phyloP scores from a whole-genome alignment of 257 asterid genomes.

The Penstemon davidsonii region DNA sequence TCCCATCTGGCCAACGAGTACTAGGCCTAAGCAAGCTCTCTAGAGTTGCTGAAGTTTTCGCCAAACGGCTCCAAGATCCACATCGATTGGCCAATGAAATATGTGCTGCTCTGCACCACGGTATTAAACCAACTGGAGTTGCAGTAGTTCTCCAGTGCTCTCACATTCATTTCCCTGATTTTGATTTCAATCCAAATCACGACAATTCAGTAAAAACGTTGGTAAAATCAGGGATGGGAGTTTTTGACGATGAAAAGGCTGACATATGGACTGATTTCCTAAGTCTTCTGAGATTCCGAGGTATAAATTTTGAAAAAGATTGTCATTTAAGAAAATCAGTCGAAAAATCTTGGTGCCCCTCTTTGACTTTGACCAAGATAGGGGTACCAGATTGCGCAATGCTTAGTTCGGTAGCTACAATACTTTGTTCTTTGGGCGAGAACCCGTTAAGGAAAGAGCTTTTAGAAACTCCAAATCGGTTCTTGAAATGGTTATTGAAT shows the following conservation, averaged over 20 bases:
- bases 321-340: background rate
- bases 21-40: slow-evolving; percentile 94
- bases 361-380: slow-evolving; percentile 33
- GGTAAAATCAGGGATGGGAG: slow-evolving; percentile 76
- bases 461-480: slow-evolving; percentile 68
- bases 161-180: slow-evolving; percentile 69
- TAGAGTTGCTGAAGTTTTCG: slow-evolving; percentile 82
- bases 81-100: slow-evolving; percentile 73
- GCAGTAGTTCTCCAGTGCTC: slow-evolving; percentile 80
- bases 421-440: slow-evolving; percentile 71
- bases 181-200: slow-evolving; percentile 49
- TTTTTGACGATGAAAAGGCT: slow-evolving; percentile 53
- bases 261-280: slow-evolving; percentile 74
- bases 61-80: slow-evolving; percentile 93
- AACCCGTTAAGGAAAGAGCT: slow-evolving; percentile 80
- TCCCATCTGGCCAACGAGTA: slow-evolving; percentile 77
- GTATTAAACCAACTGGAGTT: slow-evolving; percentile 82
- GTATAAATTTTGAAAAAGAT: slow-evolving; percentile 30
- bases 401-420: slow-evolving; percentile 59
- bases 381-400: slow-evolving; percentile 46
- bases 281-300: slow-evolving; percentile 65
- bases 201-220: slow-evolving; percentile 50
- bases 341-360: slow-evolving; percentile 71
- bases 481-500: slow-evolving; percentile 74
- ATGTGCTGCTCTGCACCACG: slow-evolving; percentile 68